Conservation (phyloP, 768 basidiomycete species). For the Boletus vermiculosoides region DNA sequence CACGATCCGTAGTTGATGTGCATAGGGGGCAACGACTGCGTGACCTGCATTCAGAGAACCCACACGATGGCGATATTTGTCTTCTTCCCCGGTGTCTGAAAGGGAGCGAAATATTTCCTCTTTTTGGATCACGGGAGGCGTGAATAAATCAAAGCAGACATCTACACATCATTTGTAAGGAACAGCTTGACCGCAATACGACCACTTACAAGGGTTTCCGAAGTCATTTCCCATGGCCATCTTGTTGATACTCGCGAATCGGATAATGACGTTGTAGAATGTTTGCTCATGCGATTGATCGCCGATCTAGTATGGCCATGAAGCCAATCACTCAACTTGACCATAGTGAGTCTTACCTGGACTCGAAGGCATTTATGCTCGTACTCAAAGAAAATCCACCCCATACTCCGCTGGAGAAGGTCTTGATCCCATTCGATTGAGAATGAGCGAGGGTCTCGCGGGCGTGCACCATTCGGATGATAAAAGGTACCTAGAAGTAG, state of each 20-base stretch:
- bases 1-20: constrained; percentile 65
- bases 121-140: constrained; percentile 62
- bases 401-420: constrained; percentile 45
- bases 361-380: constrained; percentile 66
- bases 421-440: constrained; percentile 69
- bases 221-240: constrained; percentile 60
- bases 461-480: constrained; percentile 21
- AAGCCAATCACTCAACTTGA: neutral
- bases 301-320: constrained; percentile 47
- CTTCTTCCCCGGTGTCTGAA: constrained; percentile 33
- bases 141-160: constrained; percentile 64
- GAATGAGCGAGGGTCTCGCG: constrained; percentile 47
- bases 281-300: constrained; percentile 50
- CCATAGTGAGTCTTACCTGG: constrained; percentile 39
- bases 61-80: constrained; percentile 54
- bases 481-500: constrained; percentile 28
- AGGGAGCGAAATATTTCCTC: constrained; percentile 58
- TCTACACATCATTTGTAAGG: constrained; percentile 38
- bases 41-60: constrained; percentile 61
- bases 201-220: constrained; percentile 58
- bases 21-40: constrained; percentile 60
- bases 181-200: neutral
- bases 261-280: constrained; percentile 52
- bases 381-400: constrained; percentile 61
- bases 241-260: constrained; percentile 56